Percentiles rank a stretch among this genome's conserved stretches.
Conservation (phyloP, 1,284 basidiomycete species). For the Pisolithus thermaeus region DNA sequence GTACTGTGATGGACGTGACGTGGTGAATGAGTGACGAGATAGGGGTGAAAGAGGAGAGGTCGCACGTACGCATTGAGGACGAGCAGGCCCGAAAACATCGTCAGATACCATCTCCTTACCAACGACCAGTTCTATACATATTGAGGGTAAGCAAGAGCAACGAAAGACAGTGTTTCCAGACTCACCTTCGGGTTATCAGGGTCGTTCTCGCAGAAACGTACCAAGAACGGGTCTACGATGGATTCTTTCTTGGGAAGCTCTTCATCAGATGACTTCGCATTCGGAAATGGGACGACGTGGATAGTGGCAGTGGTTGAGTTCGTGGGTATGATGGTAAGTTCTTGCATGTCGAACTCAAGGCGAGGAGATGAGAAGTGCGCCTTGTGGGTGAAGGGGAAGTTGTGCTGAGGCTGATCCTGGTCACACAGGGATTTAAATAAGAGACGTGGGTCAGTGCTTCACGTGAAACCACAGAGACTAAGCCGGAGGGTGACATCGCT, state of each 20-base stretch:
- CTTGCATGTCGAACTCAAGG: too few species aligned
- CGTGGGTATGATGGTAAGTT: too few species aligned
- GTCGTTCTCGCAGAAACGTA: conserved; percentile 26
- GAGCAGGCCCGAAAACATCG: conserved; percentile 51
- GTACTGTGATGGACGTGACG: conserved; percentile 32
- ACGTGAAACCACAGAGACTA: too few species aligned
- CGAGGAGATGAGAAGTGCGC: too few species aligned
- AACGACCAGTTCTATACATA: conserved; percentile 50
- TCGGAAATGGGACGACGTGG: background rate
- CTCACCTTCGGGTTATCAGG: conserved; percentile 35
- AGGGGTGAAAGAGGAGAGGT: background rate
- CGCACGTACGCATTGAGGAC: conserved; percentile 59
- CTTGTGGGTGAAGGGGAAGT: too few species aligned
- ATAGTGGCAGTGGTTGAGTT: background rate
- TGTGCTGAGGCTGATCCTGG: too few species aligned
- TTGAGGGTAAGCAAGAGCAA: background rate
- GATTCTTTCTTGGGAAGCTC: conserved; percentile 11
- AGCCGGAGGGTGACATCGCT: too few species aligned
- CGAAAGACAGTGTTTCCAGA: background rate
- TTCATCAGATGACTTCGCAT: background rate
- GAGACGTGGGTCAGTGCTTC: too few species aligned
- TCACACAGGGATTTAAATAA: too few species aligned
- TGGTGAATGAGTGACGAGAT: conserved; percentile 8
- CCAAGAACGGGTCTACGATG: conserved; percentile 24
- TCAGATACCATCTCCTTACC: conserved; percentile 59